A percentile compares a stretch with the other conserved stretches of the same genome.
These are phyloP conservation scores for Botrytis tulipae DNA, from an alignment of 2,329 filamentous ascomycete genomes.

Conservation along the genomic window DNA sequence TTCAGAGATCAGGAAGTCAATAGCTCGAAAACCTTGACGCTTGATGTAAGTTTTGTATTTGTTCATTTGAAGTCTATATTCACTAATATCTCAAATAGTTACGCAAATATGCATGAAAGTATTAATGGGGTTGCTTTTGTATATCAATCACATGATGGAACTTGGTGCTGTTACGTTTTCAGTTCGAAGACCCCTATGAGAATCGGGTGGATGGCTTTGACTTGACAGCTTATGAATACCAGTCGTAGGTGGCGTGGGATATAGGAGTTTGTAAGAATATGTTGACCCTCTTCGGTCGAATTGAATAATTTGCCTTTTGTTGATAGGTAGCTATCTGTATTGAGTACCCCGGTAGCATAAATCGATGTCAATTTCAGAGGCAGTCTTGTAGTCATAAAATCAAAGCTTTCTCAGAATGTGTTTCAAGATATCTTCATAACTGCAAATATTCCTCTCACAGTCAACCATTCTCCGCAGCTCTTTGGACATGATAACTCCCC, in stretches of 20 bases:
- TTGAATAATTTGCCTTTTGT: slow-evolving; percentile 9
- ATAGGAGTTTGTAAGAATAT: slow-evolving; percentile 12
- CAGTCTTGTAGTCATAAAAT: not conserved
- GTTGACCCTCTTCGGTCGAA: not conserved
- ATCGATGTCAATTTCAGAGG: not conserved
- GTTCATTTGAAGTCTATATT: not conserved
- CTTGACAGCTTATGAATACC: slow-evolving; percentile 17
- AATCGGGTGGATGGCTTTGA: not conserved
- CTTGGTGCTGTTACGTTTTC: not conserved
- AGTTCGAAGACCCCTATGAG: not conserved
- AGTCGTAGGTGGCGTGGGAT: slow-evolving; percentile 3
- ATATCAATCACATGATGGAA: slow-evolving; percentile 15
- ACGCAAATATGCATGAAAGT: slow-evolving; percentile 34
- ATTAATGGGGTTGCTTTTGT: slow-evolving; percentile 3
- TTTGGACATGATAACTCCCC: not conserved
- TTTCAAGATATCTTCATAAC: not conserved
- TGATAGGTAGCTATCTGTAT: not conserved
- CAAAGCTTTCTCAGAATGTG: not conserved
- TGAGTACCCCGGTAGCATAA: not conserved
- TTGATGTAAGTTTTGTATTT: slow-evolving; percentile 73
- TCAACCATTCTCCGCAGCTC: too few relatives aligned
- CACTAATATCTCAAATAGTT: slow-evolving; percentile 28
- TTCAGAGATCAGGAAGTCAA: slow-evolving; percentile 95
- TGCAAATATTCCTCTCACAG: not conserved
- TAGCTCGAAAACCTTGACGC: slow-evolving; percentile 82